A percentile compares a stretch with the other conserved stretches of the same genome.
These are phyloP conservation scores for Filobasidium uniguttulatum DNA, from an alignment of 1,284 basidiomycete species.

Conservation along the genomic window DNA sequence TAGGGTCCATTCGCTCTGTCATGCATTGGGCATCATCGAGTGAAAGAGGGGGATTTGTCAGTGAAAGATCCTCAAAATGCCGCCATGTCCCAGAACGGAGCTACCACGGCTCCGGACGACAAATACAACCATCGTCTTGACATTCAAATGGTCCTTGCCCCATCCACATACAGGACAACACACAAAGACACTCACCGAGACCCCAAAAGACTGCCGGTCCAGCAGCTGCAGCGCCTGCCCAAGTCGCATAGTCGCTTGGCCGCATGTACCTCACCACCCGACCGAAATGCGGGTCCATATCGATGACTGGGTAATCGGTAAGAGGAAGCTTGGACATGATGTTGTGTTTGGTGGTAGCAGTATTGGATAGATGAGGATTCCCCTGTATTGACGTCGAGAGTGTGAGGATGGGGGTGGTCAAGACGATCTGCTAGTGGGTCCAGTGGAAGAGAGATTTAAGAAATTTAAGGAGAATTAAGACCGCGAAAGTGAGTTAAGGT, in stretches of 20 bases:
- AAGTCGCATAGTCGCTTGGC: constrained; percentile 68
- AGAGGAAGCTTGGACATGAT: constrained; percentile 60
- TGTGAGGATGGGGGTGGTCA: no score
- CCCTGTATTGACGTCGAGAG: no score
- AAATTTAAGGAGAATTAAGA: no score
- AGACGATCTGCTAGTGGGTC: no score
- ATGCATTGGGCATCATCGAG: neutral
- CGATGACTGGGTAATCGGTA: constrained; percentile 70
- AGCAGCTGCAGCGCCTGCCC: constrained; percentile 65
- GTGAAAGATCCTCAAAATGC: no score
- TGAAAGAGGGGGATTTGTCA: neutral
- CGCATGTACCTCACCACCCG: constrained; percentile 86
- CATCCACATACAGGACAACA: neutral
- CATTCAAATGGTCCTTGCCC: no score
- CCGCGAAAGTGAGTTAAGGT: no score
- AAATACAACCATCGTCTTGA: no score
- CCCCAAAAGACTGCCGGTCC: constrained; percentile 25
- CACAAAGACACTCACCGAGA: constrained; percentile 23
- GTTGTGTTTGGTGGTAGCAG: constrained; percentile 18
- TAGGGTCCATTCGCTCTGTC: constrained; percentile 23
- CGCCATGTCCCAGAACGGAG: no score
- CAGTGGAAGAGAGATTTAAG: no score
- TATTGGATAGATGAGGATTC: no score
- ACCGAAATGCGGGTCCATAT: constrained; percentile 77
- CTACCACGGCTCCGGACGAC: no score